A percentile compares a stretch with the other conserved stretches of the same genome.
phyloP scores from a whole-genome alignment of 2,329 filamentous ascomycete species.

The Ceratocystis variospora region DNA sequence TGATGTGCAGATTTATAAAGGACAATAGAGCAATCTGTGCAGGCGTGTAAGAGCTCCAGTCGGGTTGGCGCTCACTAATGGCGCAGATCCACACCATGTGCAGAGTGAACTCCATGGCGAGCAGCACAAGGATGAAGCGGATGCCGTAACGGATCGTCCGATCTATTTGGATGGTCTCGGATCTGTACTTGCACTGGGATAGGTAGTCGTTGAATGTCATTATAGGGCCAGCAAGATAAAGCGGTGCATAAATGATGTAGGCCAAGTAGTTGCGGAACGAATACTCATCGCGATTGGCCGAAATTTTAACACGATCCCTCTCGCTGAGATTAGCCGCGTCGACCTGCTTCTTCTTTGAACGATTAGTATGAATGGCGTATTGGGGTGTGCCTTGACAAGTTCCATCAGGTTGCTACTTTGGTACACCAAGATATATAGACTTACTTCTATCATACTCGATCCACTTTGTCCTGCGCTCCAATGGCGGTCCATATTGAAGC shows the following conservation, averaged over 20 bases:
- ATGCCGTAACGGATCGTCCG: conserved; percentile 71
- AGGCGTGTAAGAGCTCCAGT: conserved; percentile 73
- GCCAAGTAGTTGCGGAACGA: conserved; percentile 76
- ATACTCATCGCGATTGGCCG: conserved; percentile 58
- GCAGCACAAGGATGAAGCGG: conserved; percentile 64
- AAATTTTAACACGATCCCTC: conserved; percentile 65
- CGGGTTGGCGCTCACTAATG: conserved; percentile 66
- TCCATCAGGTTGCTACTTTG: not conserved
- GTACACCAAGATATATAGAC: conserved; percentile 21
- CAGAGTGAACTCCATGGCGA: conserved; percentile 81
- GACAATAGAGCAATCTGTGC: conserved; percentile 80
- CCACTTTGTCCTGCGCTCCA: conserved; percentile 67
- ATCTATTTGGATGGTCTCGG: conserved; percentile 52
- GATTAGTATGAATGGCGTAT: conserved; percentile 40
- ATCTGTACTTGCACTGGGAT: conserved; percentile 61
- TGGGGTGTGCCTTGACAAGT: not conserved
- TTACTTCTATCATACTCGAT: conserved; percentile 58
- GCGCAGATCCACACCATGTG: conserved; percentile 91
- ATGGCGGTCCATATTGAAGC: conserved; percentile 94
- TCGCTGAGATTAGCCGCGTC: conserved; percentile 80
- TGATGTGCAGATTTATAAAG: conserved; percentile 91
- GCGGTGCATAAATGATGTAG: conserved; percentile 78
- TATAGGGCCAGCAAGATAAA: conserved; percentile 88
- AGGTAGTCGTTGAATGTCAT: conserved; percentile 98
- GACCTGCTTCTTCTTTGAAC: conserved; percentile 88